Percentiles rank a stretch among this genome's conserved stretches.
Conservation (phyloP, 768 basidiomycete genomes). For the Sutorius australiensis region DNA sequence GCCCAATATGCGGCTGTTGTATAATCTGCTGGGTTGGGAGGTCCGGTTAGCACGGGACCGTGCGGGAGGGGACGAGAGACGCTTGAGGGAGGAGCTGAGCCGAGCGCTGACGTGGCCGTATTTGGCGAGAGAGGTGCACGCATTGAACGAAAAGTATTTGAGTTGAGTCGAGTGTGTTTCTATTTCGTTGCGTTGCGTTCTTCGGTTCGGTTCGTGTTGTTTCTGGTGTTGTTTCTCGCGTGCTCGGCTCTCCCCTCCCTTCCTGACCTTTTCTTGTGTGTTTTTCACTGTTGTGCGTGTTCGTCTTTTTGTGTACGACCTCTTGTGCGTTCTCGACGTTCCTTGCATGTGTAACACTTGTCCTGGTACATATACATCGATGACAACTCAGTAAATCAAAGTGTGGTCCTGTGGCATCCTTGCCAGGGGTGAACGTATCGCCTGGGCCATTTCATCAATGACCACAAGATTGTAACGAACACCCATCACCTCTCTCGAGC, state of each 20-base stretch:
- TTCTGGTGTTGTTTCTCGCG: neutral
- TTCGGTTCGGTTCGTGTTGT: neutral
- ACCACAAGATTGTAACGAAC: too few relatives aligned
- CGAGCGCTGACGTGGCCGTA: conserved; percentile 80
- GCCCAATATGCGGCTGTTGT: conserved; percentile 93
- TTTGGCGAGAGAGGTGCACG: conserved; percentile 79
- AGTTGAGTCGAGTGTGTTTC: conserved; percentile 27
- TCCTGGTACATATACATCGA: too few relatives aligned
- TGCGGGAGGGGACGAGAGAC: conserved; percentile 48
- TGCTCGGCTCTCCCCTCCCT: neutral
- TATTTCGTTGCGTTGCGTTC: neutral
- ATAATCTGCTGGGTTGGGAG: conserved; percentile 95
- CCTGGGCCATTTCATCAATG: too few relatives aligned
- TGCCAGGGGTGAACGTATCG: neutral
- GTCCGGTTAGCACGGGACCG: conserved; percentile 81
- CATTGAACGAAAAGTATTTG: conserved; percentile 82
- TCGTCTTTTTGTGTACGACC: too few relatives aligned
- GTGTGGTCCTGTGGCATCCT: neutral
- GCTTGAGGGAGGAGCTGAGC: conserved; percentile 55
- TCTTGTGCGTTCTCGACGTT: too few relatives aligned
- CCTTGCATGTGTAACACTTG: too few relatives aligned
- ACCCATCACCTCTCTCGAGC: too few relatives aligned
- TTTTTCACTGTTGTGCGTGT: too few relatives aligned
- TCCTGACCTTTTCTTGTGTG: too few relatives aligned
- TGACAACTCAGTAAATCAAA: neutral